phyloP scores from a whole-genome alignment of 805 yeast genomes.

The Saccharomycopsis capsularis region DNA sequence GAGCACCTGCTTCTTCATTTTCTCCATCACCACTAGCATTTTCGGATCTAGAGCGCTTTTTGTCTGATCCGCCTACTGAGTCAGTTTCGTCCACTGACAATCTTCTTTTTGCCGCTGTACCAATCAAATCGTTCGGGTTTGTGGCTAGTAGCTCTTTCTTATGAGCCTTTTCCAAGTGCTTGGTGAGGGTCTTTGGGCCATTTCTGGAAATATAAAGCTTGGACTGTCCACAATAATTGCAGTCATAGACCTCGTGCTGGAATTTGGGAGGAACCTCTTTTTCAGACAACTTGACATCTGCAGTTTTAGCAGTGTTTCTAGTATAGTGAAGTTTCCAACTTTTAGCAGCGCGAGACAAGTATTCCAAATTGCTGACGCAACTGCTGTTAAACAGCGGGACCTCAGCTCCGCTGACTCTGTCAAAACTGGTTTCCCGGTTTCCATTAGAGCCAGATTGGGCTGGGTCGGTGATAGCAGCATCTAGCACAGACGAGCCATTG shows the following conservation, averaged over 20 bases:
- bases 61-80: background rate
- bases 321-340: constrained; percentile 17
- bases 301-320: constrained; percentile 8
- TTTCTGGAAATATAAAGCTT: constrained; percentile 19
- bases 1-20: background rate
- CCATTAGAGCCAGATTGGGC: background rate
- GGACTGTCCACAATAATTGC: constrained; percentile 15
- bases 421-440: background rate
- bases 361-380: constrained; percentile 1
- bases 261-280: constrained; percentile 2
- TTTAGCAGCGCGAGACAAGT: constrained; percentile 14
- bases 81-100: background rate
- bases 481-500: background rate
- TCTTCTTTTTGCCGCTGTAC: background rate
- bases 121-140: background rate
- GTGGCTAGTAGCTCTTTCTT: constrained; percentile 14
- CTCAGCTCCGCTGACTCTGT: background rate
- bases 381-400: constrained; percentile 3
- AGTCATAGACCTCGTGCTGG: constrained; percentile 15
- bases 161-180: constrained; percentile 20
- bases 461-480: background rate
- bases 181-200: constrained; percentile 21
- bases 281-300: background rate
- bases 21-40: background rate
- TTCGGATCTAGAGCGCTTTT: background rate